A percentile compares a stretch with the other conserved stretches of the same genome.
These are phyloP conservation scores for Phytopythium kandeliae DNA, from an alignment of 352 stramenopile genomes.

Conservation along the genomic window DNA sequence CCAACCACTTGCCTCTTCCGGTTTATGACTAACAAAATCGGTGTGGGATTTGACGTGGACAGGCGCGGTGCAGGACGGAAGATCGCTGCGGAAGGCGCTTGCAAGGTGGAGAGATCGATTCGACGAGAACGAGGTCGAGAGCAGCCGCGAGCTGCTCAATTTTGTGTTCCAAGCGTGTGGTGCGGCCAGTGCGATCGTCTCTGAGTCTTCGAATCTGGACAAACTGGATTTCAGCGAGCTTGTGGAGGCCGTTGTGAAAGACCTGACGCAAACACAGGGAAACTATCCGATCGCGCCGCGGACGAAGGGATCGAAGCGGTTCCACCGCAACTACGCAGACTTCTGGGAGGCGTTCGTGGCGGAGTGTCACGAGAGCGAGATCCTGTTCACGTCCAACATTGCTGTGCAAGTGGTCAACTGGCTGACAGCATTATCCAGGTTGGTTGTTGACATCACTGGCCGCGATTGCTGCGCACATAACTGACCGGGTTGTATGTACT, in stretches of 20 bases:
- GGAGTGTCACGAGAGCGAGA: conserved; percentile 77
- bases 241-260: conserved; percentile 55
- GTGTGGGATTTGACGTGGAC: not conserved
- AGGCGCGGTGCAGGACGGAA: conserved; percentile 58
- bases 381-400: conserved; percentile 68
- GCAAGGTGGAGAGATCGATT: conserved; percentile 67
- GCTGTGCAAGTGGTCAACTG: conserved; percentile 69
- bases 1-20: conserved; percentile 4
- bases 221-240: conserved; percentile 71
- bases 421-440: conserved; percentile 78
- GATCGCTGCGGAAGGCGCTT: conserved; percentile 43
- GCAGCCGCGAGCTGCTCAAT: conserved; percentile 69
- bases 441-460: not conserved
- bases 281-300: conserved; percentile 67
- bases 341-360: conserved; percentile 79
- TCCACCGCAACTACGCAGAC: conserved; percentile 54
- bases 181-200: conserved; percentile 40
- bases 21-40: not conserved
- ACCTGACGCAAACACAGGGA: conserved; percentile 53
- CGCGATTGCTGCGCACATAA: not conserved
- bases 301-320: conserved; percentile 51
- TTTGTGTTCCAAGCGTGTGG: conserved; percentile 75
- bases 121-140: conserved; percentile 44
- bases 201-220: conserved; percentile 42
- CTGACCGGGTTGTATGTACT: conserved; percentile 8